phyloP scores from a whole-genome alignment of 2,329 filamentous ascomycete genomes.

The Pseudocercospora musae region DNA sequence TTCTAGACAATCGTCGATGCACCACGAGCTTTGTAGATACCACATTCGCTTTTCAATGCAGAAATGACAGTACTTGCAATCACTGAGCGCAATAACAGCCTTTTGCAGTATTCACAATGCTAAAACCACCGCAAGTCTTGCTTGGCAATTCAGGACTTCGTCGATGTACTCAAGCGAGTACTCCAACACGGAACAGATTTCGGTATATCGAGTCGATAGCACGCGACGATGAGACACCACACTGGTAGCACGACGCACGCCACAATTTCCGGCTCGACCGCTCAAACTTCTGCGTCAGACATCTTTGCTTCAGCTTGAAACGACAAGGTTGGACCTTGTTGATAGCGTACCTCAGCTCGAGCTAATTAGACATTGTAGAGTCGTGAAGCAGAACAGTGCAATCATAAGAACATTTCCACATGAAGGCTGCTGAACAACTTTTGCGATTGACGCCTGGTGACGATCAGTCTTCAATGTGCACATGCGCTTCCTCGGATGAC shows the following conservation, averaged over 20 bases:
- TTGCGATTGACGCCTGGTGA: not conserved
- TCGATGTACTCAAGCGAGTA: not conserved
- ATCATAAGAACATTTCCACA: not conserved
- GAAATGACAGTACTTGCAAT: not conserved
- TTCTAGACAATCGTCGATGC: conserved; percentile 37
- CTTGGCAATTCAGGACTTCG: not conserved
- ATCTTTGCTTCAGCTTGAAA: conserved; percentile 4
- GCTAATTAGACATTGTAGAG: not conserved
- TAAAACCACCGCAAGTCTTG: not conserved
- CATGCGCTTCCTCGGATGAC: not conserved
- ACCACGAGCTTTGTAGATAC: not conserved
- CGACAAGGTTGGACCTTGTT: conserved; percentile 2
- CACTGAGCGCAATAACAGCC: not conserved
- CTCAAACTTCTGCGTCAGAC: not conserved
- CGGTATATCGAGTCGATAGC: not conserved
- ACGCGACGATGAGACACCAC: conserved; percentile 1
- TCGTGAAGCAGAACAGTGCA: not conserved
- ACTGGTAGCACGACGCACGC: not conserved
- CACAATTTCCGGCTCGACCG: not conserved
- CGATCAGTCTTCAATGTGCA: not conserved
- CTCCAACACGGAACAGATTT: not conserved
- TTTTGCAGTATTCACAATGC: not conserved
- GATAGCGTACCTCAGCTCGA: not conserved
- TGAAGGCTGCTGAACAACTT: not conserved
- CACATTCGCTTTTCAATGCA: not conserved